Base-by-base conservation (phyloP, 106 monocot species). In the Phalaenopsis equestris region DNA sequence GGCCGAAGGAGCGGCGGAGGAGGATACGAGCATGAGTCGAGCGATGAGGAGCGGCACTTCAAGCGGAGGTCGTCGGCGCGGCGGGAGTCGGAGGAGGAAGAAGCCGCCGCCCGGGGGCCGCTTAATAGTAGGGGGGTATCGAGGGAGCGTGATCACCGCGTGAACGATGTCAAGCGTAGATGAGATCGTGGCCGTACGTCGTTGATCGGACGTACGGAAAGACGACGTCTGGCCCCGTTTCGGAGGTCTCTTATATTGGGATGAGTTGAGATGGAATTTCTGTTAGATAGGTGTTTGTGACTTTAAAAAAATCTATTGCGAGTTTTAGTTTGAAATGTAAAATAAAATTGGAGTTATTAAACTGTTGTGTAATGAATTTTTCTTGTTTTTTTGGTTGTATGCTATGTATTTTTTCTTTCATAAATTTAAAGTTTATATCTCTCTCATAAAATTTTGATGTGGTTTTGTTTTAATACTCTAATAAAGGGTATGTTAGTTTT, bases 11-110 rank as follows among this genome's bases (percentile, higher is more conserved):
- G 77, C 24, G 19, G 49, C 83, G 56, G 78, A 23, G 75, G 79
- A 17, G 83, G 73, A 6, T 73, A 76, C 41, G 88, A 87, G 16
- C 67, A 75, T 1, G 88, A 87, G 10, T 88, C 84, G 19, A 88
- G 84, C 68, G 89, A 86, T 8, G 81, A 91, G 65, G 89, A 91
- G 47, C 79, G 81, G 24, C 89, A 91, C 73, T 91, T 91, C 83
- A 91, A 91, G 88, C 80, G 91, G 73, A 80, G 85, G 79, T 86
- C 89, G 6, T 87, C 86, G 6, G 76, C 19, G 49, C 76, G 76
- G 76, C 18, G 18, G 49, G 76, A 49, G 49, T 0, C 16, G 52
- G 49, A 52, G 24, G 75, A 76, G 41, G 73, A 41, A 43, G 74
- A 74, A 45, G 74, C 16, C 18, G 74, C 16, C 18, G 43, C 36